phyloP scores from a whole-genome alignment of 257 asterid genomes.

The Solanum corneliomulleri region DNA sequence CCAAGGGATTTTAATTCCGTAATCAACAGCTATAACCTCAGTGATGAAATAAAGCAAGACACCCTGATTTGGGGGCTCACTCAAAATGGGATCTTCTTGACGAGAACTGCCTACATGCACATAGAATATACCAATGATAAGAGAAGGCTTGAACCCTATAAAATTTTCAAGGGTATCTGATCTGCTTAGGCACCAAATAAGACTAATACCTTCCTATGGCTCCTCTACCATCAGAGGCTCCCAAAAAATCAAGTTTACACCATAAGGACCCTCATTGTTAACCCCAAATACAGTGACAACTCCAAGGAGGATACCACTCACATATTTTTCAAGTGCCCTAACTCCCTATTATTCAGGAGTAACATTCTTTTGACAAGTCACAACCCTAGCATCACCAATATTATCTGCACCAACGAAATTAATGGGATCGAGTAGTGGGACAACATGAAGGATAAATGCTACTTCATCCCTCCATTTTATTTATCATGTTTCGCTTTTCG shows the following conservation, averaged over 20 bases:
- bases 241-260: background rate
- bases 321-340: background rate
- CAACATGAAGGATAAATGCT: background rate
- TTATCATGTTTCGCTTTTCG: too few relatives aligned
- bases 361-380: background rate
- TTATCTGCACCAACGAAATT: background rate
- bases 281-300: background rate
- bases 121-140: background rate
- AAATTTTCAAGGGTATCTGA: background rate
- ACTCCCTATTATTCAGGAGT: background rate
- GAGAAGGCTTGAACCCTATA: background rate
- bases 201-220: background rate
- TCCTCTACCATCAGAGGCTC: background rate
- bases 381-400: background rate
- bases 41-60: background rate
- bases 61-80: background rate
- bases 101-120: background rate
- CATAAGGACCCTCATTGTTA: background rate
- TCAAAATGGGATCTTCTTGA: background rate
- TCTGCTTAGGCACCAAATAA: background rate
- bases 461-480: too few relatives aligned
- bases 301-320: background rate
- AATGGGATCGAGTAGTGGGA: background rate
- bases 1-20: background rate
- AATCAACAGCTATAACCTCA: background rate